phyloP scores from a whole-genome alignment of 1,284 basidiomycete genomes.

The Puccinia coronata region DNA sequence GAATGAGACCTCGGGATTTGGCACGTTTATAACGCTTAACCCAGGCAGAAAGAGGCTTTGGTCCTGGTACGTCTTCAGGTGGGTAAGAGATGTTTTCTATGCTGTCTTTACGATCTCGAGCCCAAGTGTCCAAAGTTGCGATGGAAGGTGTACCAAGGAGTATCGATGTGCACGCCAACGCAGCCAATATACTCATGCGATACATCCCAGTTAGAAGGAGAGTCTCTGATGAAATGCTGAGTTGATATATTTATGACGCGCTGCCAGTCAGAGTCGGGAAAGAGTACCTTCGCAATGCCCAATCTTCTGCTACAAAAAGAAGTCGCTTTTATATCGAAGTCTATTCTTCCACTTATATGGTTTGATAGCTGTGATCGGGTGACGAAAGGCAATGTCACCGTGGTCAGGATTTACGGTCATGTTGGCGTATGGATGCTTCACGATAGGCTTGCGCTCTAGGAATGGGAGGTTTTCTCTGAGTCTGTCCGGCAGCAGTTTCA shows the following conservation, averaged over 20 bases:
- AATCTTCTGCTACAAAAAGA: background rate
- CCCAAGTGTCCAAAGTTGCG: background rate
- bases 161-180: conserved; percentile 11
- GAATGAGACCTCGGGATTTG: conserved; percentile 70
- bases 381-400: background rate
- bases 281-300: background rate
- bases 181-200: background rate
- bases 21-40: conserved; percentile 68
- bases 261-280: background rate
- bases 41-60: conserved; percentile 67
- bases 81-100: conserved; percentile 22
- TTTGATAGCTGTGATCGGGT: background rate
- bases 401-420: conserved; percentile 8
- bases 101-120: background rate
- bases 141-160: background rate
- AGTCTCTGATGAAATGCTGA: background rate
- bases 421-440: conserved; percentile 19
- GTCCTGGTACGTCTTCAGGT: conserved; percentile 34
- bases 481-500: background rate
- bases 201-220: background rate
- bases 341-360: background rate
- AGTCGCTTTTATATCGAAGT: background rate
- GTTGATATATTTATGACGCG: background rate
- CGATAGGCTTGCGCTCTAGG: background rate
- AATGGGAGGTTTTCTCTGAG: background rate